Conservation (phyloP, 805 yeast genomes). For the Wickerhamomyces strasburgensis region DNA sequence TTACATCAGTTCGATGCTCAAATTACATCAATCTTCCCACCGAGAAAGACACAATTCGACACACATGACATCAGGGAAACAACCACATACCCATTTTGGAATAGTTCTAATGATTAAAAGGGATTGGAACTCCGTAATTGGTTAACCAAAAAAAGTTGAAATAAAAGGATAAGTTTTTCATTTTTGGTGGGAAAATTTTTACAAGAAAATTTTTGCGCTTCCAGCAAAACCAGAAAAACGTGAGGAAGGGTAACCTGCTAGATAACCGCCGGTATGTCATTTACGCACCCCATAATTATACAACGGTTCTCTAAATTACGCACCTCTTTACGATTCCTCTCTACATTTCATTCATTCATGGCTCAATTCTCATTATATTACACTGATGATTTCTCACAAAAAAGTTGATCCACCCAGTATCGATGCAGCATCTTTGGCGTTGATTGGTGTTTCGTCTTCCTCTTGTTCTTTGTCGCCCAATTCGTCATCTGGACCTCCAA, state of each 20-base stretch:
- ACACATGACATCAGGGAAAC: neutral
- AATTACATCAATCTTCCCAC: too few relatives aligned
- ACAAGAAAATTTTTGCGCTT: too few relatives aligned
- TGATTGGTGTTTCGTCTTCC: conserved; percentile 41
- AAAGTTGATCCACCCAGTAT: conserved; percentile 75
- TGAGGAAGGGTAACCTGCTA: too few relatives aligned
- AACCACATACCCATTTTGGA: conserved; percentile 27
- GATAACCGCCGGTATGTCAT: too few relatives aligned
- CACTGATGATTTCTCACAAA: conserved; percentile 20
- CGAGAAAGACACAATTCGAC: too few relatives aligned
- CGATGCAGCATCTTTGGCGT: conserved; percentile 81
- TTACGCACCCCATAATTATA: too few relatives aligned
- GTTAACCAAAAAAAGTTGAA: conserved; percentile 2
- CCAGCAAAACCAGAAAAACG: too few relatives aligned
- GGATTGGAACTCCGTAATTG: conserved; percentile 10
- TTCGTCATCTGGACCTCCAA: conserved; percentile 11
- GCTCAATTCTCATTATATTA: too few relatives aligned
- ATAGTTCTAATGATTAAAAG: conserved; percentile 13
- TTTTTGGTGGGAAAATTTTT: neutral
- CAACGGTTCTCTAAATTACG: neutral
- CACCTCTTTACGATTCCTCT: neutral
- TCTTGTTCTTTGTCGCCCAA: conserved; percentile 18
- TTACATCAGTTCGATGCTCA: too few relatives aligned
- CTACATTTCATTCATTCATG: too few relatives aligned
- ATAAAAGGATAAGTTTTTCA: conserved; percentile 5